Base-by-base conservation (phyloP, 208 protist species). In the Wallacemonas sp. region DNA sequence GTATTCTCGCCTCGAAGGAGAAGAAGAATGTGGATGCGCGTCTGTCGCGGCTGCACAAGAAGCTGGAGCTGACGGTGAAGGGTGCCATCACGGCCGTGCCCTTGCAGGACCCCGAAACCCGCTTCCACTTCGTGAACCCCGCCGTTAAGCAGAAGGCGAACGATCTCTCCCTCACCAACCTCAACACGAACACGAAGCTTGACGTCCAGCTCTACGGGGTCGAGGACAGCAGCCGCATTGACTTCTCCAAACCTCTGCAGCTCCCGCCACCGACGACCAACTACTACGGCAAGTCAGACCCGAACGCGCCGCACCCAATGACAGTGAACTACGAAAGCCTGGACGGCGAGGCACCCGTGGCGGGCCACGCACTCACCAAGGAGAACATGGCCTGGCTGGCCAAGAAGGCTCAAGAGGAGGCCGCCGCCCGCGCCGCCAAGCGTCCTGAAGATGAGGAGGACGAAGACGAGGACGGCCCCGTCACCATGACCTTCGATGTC, bases 81-180 rank as follows among this genome's bases (percentile, higher is more conserved):
- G 88, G 88, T 12, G 85, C 80, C 42, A 85, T 91, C 71, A 84
- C 74, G 44, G 69, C 73, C 17, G 79, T 91, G 32, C 83, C 88
- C 1, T 66, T 79, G 58, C 68, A 91, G 61, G 82, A 91, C 24
- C 88, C 88, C 8, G 88, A 94, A 75, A 77, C 24, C 22, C 78
- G 85, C 42, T 94, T 92, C 44, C 88, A 94, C 68, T 94, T 94
- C 46, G 37, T 87, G 4, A 89, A 90, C 60, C 88, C 88, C 33
- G 82, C 79, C 64, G 68, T 82, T 5, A 53, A 53, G 45, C 45
- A 53, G 45, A 19, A 26, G 10, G 26, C 24, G 3, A 53, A 22
- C 21, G 45, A 53, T 29, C 45, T 53, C 19, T 53, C 45, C 19
- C 45, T 32, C 13, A 53, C 45, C 45, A 53, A 80, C 33, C 71